phyloP scores from a whole-genome alignment of 345 rosid genomes.

The Ailanthus altissimus region DNA sequence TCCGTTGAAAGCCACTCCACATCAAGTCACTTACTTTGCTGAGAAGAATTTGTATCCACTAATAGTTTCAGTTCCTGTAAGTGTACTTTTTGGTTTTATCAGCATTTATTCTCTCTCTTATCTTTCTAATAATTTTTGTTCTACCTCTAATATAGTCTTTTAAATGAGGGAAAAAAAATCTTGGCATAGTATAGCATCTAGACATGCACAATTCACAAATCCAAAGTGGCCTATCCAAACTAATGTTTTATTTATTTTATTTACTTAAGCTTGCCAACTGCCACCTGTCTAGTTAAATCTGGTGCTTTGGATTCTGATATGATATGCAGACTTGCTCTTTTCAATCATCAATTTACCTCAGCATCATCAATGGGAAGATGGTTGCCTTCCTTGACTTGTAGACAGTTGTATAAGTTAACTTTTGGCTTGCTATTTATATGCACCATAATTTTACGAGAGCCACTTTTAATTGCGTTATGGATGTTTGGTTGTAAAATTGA shows the following conservation, averaged over 20 bases:
- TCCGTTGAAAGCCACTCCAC: constrained; percentile 94
- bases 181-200: neutral
- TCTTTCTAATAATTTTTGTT: neutral
- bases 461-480: neutral
- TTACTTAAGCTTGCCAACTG: neutral
- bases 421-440: neutral
- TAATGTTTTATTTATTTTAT: neutral
- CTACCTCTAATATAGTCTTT: neutral
- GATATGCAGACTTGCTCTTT: neutral
- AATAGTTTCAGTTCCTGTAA: constrained; percentile 89
- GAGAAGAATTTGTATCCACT: constrained; percentile 87
- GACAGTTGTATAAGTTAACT: neutral
- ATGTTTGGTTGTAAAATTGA: constrained; percentile 4
- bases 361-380: neutral
- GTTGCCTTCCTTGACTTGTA: neutral
- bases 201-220: neutral
- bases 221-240: neutral
- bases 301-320: constrained; percentile 9
- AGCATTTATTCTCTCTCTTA: no score
- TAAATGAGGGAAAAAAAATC: neutral
- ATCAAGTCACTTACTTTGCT: constrained; percentile 91
- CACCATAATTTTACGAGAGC: neutral
- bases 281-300: neutral
- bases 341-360: neutral
- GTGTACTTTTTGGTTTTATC: no score